Conservation (phyloP, 768 basidiomycete species). For the Tulasnella sp. region DNA sequence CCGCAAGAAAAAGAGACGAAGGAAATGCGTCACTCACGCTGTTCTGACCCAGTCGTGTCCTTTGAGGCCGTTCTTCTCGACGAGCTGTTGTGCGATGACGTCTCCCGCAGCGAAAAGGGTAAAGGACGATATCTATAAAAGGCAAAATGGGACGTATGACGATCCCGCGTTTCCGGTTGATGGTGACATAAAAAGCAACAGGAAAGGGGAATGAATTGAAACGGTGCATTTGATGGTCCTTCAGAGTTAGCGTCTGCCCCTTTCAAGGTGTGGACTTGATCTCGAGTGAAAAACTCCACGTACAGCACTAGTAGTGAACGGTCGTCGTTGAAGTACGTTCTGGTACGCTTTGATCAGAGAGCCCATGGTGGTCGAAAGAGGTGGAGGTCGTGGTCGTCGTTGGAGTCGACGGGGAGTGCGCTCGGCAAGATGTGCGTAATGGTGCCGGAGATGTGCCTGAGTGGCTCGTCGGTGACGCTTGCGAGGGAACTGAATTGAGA, state of each 20-base stretch:
- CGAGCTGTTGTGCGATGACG: conserved; percentile 72
- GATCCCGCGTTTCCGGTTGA: background rate
- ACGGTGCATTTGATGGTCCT: background rate
- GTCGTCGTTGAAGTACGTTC: conserved; percentile 22
- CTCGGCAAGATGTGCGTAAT: background rate
- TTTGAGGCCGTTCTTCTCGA: conserved; percentile 56
- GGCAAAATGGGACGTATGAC: background rate
- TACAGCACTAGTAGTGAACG: conserved; percentile 19
- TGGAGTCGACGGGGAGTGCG: background rate
- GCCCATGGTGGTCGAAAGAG: conserved; percentile 28
- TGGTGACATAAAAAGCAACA: conserved; percentile 16
- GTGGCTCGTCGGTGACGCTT: background rate
- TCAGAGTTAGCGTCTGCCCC: background rate
- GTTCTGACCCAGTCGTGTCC: conserved; percentile 40
- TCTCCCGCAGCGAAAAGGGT: conserved; percentile 61
- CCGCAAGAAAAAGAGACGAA: background rate
- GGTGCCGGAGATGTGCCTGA: background rate
- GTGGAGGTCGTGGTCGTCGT: background rate
- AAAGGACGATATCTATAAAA: background rate
- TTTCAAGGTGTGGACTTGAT: background rate
- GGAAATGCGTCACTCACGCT: background rate
- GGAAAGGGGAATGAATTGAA: background rate
- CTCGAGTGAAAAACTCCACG: background rate
- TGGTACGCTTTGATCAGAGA: conserved; percentile 36
- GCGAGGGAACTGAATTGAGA: background rate